Percentiles rank a stretch among this genome's conserved stretches.
These are phyloP conservation scores for Flaveria sonorensis DNA, from an alignment of 129 eudicot genomes.

Conservation along the genomic window DNA sequence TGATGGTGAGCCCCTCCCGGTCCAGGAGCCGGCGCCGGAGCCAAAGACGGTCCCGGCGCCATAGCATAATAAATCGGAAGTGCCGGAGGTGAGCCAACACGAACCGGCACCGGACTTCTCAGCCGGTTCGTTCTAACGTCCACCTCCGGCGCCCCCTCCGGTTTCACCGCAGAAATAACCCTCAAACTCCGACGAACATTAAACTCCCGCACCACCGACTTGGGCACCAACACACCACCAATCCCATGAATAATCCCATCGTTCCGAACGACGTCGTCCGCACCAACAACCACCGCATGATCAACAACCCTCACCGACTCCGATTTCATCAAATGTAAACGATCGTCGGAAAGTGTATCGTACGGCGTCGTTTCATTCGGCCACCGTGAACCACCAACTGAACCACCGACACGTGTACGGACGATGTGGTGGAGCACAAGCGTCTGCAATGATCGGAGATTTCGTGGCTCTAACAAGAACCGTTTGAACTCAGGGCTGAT, in stretches of 20 bases:
- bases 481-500: not conserved
- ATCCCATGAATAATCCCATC: constrained; percentile 25
- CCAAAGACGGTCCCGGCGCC: not conserved
- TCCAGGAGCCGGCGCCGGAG: constrained; percentile 1
- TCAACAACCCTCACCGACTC: constrained; percentile 26
- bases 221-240: constrained; percentile 28
- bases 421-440: constrained; percentile 5
- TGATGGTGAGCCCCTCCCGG: not conserved
- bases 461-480: not conserved
- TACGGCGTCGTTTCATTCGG: constrained; percentile 26
- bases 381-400: not conserved
- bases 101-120: constrained; percentile 37
- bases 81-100: constrained; percentile 41
- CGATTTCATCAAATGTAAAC: constrained; percentile 4
- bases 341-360: constrained; percentile 28
- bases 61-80: not conserved
- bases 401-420: not conserved
- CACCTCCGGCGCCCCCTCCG: constrained; percentile 41
- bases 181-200: constrained; percentile 33
- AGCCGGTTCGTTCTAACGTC: constrained; percentile 46
- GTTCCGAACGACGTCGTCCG: constrained; percentile 34
- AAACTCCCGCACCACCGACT: constrained; percentile 32
- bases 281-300: constrained; percentile 35
- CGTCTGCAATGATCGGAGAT: not conserved
- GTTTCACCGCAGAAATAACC: constrained; percentile 36